Conservation (phyloP, 2,329 filamentous ascomycete genomes). For the Aspergillus quadrilineatus region DNA sequence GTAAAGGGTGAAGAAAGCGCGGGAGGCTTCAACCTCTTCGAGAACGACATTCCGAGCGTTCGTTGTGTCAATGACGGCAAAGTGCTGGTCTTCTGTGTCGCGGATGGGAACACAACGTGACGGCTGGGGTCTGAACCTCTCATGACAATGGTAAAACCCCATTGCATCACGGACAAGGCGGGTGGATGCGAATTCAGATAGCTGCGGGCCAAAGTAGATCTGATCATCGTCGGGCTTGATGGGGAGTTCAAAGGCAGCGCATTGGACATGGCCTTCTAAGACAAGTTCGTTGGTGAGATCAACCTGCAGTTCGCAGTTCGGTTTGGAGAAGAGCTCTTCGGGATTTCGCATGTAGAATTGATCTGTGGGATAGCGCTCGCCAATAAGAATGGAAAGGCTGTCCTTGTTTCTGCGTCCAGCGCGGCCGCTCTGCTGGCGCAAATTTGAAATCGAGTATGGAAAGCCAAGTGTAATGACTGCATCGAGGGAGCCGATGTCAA, state of each 20-base stretch:
- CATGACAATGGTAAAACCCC: constrained; percentile 87
- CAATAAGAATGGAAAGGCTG: constrained; percentile 83
- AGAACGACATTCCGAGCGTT: constrained; percentile 79
- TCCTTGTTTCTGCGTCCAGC: constrained; percentile 92
- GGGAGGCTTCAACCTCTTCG: constrained; percentile 91
- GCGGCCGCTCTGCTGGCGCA: constrained; percentile 90
- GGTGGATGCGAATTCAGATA: constrained; percentile 69
- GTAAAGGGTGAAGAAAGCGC: constrained; percentile 95
- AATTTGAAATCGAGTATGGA: constrained; percentile 90
- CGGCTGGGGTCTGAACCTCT: constrained; percentile 80
- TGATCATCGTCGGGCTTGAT: constrained; percentile 74
- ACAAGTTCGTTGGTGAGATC: constrained; percentile 91
- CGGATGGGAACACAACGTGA: constrained; percentile 82
- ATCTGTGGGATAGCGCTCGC: constrained; percentile 85
- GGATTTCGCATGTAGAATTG: constrained; percentile 98
- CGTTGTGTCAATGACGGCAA: constrained; percentile 84
- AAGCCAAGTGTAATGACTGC: constrained; percentile 94
- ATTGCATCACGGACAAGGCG: constrained; percentile 70
- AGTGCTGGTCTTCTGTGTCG: constrained; percentile 87
- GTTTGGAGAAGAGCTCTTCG: constrained; percentile 84
- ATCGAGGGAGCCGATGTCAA: constrained; percentile 92
- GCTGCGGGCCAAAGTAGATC: constrained; percentile 73
- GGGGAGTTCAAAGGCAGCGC: constrained; percentile 92
- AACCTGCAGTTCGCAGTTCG: constrained; percentile 84
- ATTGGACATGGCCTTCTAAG: constrained; percentile 90